A percentile compares a stretch with the other conserved stretches of the same genome.
These are phyloP conservation scores for Ambrosia hybrid DNA, from an alignment of 140 eudicot species.

Conservation along the genomic window DNA sequence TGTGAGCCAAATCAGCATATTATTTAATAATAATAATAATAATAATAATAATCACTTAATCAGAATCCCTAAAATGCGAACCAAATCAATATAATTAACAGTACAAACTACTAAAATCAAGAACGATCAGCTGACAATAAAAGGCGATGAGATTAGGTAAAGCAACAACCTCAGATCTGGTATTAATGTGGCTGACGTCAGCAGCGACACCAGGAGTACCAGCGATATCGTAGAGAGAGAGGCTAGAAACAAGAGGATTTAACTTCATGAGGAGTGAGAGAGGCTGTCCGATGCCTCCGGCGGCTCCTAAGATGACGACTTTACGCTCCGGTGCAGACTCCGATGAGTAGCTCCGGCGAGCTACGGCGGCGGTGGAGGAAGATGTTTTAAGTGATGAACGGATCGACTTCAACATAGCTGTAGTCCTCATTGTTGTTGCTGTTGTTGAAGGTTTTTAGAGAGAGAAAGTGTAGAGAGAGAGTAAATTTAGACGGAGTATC, in stretches of 20 bases:
- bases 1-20: too few species aligned
- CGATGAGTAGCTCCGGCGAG: constrained; percentile 60
- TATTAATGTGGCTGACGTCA: constrained; percentile 93
- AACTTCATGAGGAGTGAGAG: constrained; percentile 83
- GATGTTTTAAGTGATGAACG: constrained; percentile 26
- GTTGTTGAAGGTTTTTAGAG: constrained; percentile 8
- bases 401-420: constrained; percentile 63
- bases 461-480: constrained; percentile 1
- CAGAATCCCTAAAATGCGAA: too few species aligned
- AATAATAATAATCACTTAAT: too few species aligned
- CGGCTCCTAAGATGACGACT: constrained; percentile 84
- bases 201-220: constrained; percentile 97
- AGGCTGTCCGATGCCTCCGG: constrained; percentile 98
- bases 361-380: constrained; percentile 18
- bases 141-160: constrained; percentile 3
- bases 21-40: too few species aligned
- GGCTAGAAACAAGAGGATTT: constrained; percentile 82
- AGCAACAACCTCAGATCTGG: constrained; percentile 71
- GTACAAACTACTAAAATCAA: neutral
- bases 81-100: neutral
- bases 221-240: constrained; percentile 88
- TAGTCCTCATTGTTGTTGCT: constrained; percentile 40
- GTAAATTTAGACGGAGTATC: neutral
- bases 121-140: constrained; percentile 25
- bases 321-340: constrained; percentile 70